A percentile compares a stretch with the other conserved stretches of the same genome.
Evolutionary conservation across 2,329 filamentous ascomycete species (phyloP).

Genomic region (Colletotrichum tanaceti): DNA sequence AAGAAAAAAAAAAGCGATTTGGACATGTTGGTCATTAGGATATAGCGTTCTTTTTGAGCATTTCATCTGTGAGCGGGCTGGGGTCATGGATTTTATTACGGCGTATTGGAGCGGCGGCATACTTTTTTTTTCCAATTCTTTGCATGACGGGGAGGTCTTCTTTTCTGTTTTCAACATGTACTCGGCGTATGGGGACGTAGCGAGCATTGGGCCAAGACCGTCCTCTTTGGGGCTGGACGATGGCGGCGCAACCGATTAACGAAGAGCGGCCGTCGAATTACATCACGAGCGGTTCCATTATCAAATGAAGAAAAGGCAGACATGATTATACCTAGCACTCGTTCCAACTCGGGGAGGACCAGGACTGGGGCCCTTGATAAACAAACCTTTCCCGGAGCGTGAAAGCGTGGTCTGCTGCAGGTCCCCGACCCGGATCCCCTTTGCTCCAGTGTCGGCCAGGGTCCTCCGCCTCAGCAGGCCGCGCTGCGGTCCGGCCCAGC

Average conservation of each 20-base stretch:
- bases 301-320: not conserved
- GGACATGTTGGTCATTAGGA: conserved; percentile 22
- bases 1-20: not conserved
- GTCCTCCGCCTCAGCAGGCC: not conserved
- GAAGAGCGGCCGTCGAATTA: not conserved
- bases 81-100: not conserved
- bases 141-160: conserved; percentile 1
- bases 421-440: not conserved
- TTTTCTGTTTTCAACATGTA: not conserved
- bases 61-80: conserved; percentile 17
- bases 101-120: conserved; percentile 20
- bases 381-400: no score
- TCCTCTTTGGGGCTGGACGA: conserved; percentile 7
- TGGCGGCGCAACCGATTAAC: conserved; percentile 19
- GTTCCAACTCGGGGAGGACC: no score
- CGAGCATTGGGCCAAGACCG: conserved; percentile 26
- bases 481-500: conserved; percentile 39
- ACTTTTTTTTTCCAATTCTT: conserved; percentile 7
- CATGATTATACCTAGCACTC: not conserved
- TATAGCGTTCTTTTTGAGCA: conserved; percentile 2
- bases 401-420: conserved; percentile 32
- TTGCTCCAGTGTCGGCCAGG: not conserved
- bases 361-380: no score
- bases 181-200: conserved; percentile 21
- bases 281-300: not conserved